Conservation (phyloP, 2,329 filamentous ascomycete species). For the Colletotrichum sp. region DNA sequence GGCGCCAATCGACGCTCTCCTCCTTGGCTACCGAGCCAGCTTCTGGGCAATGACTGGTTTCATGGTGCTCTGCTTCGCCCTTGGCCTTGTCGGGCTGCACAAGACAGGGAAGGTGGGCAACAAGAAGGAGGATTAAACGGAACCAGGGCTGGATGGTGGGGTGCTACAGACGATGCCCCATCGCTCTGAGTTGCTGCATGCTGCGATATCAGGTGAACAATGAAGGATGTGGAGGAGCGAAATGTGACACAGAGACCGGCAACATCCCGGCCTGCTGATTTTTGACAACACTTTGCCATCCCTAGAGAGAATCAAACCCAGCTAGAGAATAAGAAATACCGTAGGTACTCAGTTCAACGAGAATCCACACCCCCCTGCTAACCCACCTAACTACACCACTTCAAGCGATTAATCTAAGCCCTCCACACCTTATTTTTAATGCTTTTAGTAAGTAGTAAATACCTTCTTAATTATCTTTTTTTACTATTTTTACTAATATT, state of each 20-base stretch:
- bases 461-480: too few relatives aligned
- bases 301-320: neutral
- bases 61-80: neutral
- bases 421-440: too few relatives aligned
- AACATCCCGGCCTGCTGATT: neutral
- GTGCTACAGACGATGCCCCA: neutral
- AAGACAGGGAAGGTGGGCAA: neutral
- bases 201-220: neutral
- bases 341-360: too few relatives aligned
- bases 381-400: too few relatives aligned
- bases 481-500: too few relatives aligned
- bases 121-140: neutral
- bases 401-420: too few relatives aligned
- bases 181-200: neutral
- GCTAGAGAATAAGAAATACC: neutral
- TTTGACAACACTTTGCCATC: neutral
- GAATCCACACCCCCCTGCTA: too few relatives aligned
- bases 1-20: slow-evolving; percentile 35
- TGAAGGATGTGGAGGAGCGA: neutral
- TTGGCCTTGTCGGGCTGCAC: neutral
- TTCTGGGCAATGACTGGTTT: slow-evolving; percentile 47
- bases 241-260: neutral
- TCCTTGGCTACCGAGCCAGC: slow-evolving; percentile 54
- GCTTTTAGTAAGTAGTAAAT: too few relatives aligned
- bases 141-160: neutral